Evolutionary conservation across 441 rosid species (phyloP).

Genomic region (Mallotus repandus): DNA sequence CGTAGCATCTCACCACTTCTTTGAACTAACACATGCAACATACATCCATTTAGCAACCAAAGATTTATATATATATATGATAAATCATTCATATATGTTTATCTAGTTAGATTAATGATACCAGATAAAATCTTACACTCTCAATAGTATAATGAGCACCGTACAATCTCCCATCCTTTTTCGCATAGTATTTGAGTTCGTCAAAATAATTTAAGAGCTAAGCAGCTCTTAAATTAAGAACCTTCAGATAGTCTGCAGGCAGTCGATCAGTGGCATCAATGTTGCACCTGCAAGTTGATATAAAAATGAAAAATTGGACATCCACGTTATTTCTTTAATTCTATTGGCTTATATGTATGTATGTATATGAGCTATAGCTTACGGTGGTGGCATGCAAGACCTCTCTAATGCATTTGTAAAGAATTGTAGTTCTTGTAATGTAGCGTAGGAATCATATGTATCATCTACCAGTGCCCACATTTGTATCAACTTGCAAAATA

Average conservation of each 20-base stretch:
- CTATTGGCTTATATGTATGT: not conserved
- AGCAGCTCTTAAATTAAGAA: not conserved
- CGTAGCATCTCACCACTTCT: not conserved
- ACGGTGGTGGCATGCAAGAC: not conserved
- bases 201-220: not conserved
- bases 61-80: no score
- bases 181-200: not conserved
- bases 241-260: conserved; percentile 19
- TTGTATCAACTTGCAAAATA: not conserved
- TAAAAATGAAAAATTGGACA: not conserved
- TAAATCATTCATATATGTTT: no score
- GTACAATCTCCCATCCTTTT: no score
- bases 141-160: no score
- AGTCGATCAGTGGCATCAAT: not conserved
- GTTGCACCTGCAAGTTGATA: not conserved
- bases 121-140: not conserved
- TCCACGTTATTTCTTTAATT: not conserved
- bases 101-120: no score
- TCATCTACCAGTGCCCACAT: conserved; percentile 3
- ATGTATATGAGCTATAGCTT: no score
- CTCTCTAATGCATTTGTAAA: conserved; percentile 18
- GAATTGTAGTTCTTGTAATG: conserved; percentile 5
- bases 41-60: no score
- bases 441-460: conserved; percentile 25
- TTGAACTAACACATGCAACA: not conserved